Evolutionary conservation across 192 early-diverging fungal species (phyloP).

Genomic region (Backusella psychrophila): DNA sequence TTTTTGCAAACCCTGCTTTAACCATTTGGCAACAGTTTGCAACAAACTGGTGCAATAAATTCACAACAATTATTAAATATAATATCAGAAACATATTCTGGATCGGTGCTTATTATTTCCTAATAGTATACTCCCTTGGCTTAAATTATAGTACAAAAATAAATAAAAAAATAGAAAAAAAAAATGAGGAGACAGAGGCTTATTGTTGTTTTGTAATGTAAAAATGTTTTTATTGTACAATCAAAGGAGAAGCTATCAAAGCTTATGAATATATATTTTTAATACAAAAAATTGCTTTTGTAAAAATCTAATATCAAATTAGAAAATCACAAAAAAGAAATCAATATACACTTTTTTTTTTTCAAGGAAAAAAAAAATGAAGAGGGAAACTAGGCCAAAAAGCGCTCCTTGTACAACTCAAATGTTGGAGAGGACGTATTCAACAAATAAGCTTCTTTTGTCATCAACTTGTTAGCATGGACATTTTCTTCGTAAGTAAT

Average conservation of each 20-base stretch:
- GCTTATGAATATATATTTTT: not conserved
- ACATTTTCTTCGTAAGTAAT: not conserved
- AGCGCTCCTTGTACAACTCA: not conserved
- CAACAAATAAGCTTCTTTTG: not conserved
- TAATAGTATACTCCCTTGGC: not conserved
- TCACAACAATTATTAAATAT: too few species aligned
- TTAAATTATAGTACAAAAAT: not conserved
- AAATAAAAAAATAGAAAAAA: not conserved
- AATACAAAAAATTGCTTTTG: not conserved
- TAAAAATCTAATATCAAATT: constrained; percentile 1
- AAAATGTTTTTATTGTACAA: not conserved
- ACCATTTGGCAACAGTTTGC: not conserved
- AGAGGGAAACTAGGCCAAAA: not conserved
- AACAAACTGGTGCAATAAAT: not conserved
- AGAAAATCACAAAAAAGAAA: not conserved
- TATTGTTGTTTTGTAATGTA: not conserved
- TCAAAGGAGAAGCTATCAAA: not conserved
- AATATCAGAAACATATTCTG: not conserved
- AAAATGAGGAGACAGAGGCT: not conserved
- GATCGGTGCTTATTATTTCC: not conserved
- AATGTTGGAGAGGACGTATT: constrained; percentile 4
- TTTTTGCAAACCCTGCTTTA: constrained; percentile 18
- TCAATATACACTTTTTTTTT: not conserved
- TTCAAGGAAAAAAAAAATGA: not conserved
- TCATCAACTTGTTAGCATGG: not conserved